Conservation (phyloP, 2,329 filamentous ascomycete genomes). For the Podosphaera leucotricha region DNA sequence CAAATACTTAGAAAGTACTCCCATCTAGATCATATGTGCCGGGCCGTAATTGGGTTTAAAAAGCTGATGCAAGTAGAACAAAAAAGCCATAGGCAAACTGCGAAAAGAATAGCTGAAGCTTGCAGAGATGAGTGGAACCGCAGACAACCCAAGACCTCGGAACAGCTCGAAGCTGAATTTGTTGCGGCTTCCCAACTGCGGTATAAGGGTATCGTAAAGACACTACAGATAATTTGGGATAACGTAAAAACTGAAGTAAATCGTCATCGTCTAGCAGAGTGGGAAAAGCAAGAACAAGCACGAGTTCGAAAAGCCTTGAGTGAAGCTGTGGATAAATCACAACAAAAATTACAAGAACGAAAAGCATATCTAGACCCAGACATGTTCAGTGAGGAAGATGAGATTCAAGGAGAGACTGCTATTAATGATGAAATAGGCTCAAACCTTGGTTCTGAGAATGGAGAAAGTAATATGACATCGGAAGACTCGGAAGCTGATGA, state of each 20-base stretch:
- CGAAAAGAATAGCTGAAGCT: slow-evolving; percentile 58
- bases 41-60: slow-evolving; percentile 59
- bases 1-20: slow-evolving; percentile 65
- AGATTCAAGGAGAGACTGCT: slow-evolving; percentile 12
- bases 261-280: slow-evolving; percentile 31
- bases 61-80: slow-evolving; percentile 62
- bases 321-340: slow-evolving; percentile 48
- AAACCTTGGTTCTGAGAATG: slow-evolving; percentile 16
- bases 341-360: slow-evolving; percentile 42
- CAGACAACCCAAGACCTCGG: slow-evolving; percentile 49
- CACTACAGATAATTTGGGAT: slow-evolving; percentile 34
- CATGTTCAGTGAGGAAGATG: slow-evolving; percentile 19
- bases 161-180: slow-evolving; percentile 65
- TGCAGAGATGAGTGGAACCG: slow-evolving; percentile 53
- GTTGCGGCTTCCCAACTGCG: slow-evolving; percentile 38
- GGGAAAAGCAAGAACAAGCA: slow-evolving; percentile 40
- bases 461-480: slow-evolving; percentile 36
- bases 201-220: slow-evolving; percentile 48
- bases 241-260: slow-evolving; percentile 40
- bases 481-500: slow-evolving; percentile 36
- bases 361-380: slow-evolving; percentile 29
- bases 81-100: slow-evolving; percentile 47
- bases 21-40: slow-evolving; percentile 66
- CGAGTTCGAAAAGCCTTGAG: slow-evolving; percentile 45
- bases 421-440: slow-evolving; percentile 17